Percentiles rank a stretch among this genome's conserved stretches.
phyloP scores from a whole-genome alignment of 192 early-diverging fungal genomes.

The Coemansia javaensis region DNA sequence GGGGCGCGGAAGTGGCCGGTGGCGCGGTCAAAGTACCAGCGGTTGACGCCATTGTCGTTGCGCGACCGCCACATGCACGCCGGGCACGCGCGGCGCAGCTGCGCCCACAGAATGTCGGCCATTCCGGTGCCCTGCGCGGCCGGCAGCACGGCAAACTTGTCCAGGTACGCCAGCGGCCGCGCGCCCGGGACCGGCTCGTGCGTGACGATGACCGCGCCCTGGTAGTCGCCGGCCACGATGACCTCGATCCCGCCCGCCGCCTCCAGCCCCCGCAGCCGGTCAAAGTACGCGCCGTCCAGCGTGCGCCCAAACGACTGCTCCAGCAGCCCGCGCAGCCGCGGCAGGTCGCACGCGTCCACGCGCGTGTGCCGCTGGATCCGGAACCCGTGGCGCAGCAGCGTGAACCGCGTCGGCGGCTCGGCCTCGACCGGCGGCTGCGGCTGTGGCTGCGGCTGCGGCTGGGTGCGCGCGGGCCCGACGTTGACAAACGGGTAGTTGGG shows the following conservation, averaged over 20 bases:
- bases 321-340: conserved; percentile 55
- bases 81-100: conserved; percentile 63
- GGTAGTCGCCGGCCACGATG: conserved; percentile 87
- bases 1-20: conserved; percentile 65
- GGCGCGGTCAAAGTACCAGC: conserved; percentile 95
- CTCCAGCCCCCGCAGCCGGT: conserved; percentile 54
- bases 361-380: conserved; percentile 56
- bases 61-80: conserved; percentile 79
- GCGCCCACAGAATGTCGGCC: conserved; percentile 92
- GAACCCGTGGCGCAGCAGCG: conserved; percentile 75
- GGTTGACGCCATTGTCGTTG: conserved; percentile 83
- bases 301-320: conserved; percentile 72
- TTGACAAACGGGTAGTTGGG: conserved; percentile 29
- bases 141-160: conserved; percentile 90
- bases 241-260: conserved; percentile 51
- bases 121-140: conserved; percentile 85
- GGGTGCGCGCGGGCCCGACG: neutral
- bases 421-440: neutral
- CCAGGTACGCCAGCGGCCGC: conserved; percentile 59
- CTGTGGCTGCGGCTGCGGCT: neutral
- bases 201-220: conserved; percentile 85
- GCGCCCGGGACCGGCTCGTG: conserved; percentile 46
- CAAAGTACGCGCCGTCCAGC: conserved; percentile 57
- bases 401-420: conserved; percentile 52
- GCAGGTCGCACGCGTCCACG: conserved; percentile 47